These are phyloP conservation scores for Breynia disticha DNA, from an alignment of 441 rosid species.

Conservation along the genomic window DNA sequence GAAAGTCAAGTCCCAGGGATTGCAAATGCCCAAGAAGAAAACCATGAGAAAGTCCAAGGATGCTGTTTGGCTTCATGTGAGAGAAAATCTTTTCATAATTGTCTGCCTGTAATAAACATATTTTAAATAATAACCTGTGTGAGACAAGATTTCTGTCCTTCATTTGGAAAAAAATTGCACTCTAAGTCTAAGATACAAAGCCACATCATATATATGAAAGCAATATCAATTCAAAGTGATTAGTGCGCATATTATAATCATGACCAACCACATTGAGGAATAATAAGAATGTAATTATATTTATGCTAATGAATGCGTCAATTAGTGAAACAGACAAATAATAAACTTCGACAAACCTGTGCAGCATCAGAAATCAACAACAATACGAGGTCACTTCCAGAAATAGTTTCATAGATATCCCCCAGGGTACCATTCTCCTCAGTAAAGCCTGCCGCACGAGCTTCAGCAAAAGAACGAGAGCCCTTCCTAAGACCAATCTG, in stretches of 20 bases:
- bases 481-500: slow-evolving; percentile 89
- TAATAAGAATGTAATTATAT: background rate
- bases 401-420: slow-evolving; percentile 79
- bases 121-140: background rate
- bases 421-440: slow-evolving; percentile 85
- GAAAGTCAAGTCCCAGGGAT: slow-evolving; percentile 67
- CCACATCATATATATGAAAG: too few relatives aligned
- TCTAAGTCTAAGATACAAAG: too few relatives aligned
- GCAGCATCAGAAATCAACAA: slow-evolving; percentile 89
- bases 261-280: too few relatives aligned
- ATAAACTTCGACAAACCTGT: slow-evolving; percentile 35
- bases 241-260: too few relatives aligned
- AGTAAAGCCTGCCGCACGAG: slow-evolving; percentile 79
- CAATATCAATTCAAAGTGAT: too few relatives aligned
- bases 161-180: too few relatives aligned
- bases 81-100: slow-evolving; percentile 73
- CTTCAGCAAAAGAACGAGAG: slow-evolving; percentile 79
- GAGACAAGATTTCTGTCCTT: background rate
- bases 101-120: slow-evolving; percentile 47
- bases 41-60: slow-evolving; percentile 90
- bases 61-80: slow-evolving; percentile 89
- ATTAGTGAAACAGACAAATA: background rate
- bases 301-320: background rate
- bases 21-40: slow-evolving; percentile 88
- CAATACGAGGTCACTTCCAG: slow-evolving; percentile 85